Evolutionary conservation across 331 rosid genomes (phyloP), one percentile per base, ranked within the genome.

Genomic region (Malus hybrid): DNA sequence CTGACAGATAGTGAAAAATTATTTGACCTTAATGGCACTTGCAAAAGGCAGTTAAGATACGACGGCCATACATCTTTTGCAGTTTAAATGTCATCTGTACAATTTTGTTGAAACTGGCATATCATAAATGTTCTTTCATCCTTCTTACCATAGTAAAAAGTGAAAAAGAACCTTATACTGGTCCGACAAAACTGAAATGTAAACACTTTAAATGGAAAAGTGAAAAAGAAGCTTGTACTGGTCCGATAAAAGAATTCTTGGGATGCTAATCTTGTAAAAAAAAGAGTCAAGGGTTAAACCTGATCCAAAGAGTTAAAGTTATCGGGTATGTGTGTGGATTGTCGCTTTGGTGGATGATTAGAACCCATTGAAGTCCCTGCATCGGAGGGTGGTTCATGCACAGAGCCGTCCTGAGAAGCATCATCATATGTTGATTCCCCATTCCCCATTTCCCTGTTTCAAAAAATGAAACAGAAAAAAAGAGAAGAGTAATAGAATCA

Each of bases 221-320:
- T n/a, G 22, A 26, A 68, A 48, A 24, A 3, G 32, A 11, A 68
- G 19, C 11, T 5, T 6, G 2, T 8, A 14, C 19, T 39, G 13
- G 30, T 10, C 32, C 66, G 22, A 1, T 22, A 56, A 7, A 2
- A 52, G 6, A 75, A 32, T 1, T 13, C 5, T 20, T 18, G 6
- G 77, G 18, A 24, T 5, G 19, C 42, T 50, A 4, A 65, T 65
- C 50, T 19, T 48, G 16, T 5, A 50, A 34, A 33, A n/a, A 30
- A 28, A 9, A 26, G 55, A 58, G 24, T 34, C 65, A 48, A 20
- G 55, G 52, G 14, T 56, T 74, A 36, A 67, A 95, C 99, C 99
- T 92, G 85, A 56, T 95, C 97, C 89, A 95, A 78, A 66, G 99
- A 90, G 85, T 74, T 82, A 79, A 86, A 95, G 72, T 87, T 86